Percentiles rank a stretch among this genome's conserved stretches.
phyloP scores from a whole-genome alignment of 371 early-diverging fungal species.

The Haplosporangium sp. region DNA sequence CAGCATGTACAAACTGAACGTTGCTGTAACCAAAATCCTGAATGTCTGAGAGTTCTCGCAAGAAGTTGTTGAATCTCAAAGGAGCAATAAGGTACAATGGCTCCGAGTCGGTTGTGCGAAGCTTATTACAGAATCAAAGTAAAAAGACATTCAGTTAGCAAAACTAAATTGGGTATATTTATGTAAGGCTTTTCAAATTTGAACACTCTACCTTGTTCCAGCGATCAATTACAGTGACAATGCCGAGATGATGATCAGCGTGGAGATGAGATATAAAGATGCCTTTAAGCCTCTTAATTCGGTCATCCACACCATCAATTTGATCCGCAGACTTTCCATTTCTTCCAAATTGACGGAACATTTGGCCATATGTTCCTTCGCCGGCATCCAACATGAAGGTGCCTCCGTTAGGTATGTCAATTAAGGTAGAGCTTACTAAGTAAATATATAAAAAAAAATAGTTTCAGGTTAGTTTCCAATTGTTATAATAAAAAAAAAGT shows the following conservation, averaged over 20 bases:
- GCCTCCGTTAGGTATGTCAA: conserved; percentile 71
- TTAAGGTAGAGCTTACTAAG: conserved; percentile 86
- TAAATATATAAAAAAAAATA: neutral
- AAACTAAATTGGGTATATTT: neutral
- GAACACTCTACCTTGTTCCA: conserved; percentile 65
- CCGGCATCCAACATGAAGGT: conserved; percentile 95
- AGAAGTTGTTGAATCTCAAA: conserved; percentile 66
- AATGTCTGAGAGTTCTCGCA: conserved; percentile 77
- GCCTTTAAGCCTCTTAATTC: conserved; percentile 67
- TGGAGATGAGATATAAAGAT: conserved; percentile 98
- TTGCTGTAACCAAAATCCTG: conserved; percentile 69
- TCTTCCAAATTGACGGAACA: conserved; percentile 84
- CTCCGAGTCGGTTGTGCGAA: conserved; percentile 25
- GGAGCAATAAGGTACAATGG: conserved; percentile 77
- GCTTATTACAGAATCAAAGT: conserved; percentile 3
- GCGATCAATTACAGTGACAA: conserved; percentile 74
- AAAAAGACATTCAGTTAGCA: neutral
- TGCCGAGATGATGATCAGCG: conserved; percentile 99
- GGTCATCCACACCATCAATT: conserved; percentile 52
- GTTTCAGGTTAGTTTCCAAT: neutral
- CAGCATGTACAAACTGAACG: conserved; percentile 62
- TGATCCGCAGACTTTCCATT: conserved; percentile 24
- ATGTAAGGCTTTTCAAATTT: neutral
- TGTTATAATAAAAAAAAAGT: neutral
- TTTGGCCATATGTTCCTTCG: conserved; percentile 96